A percentile compares a stretch with the other conserved stretches of the same genome.
Evolutionary conservation across 2,329 filamentous ascomycete genomes (phyloP).

Genomic region (Apiospora malaysiana): DNA sequence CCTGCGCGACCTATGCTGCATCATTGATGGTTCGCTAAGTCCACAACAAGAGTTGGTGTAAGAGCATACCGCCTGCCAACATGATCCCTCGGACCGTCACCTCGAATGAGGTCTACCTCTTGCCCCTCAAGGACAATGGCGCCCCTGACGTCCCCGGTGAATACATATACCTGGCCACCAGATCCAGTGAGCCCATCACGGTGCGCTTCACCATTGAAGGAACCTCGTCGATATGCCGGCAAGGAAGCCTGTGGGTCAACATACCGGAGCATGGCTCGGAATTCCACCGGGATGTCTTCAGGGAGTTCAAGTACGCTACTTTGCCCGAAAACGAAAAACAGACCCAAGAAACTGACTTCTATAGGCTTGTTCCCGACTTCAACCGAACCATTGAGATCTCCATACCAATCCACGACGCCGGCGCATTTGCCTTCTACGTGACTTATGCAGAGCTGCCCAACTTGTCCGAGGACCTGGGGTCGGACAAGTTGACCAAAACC

Average conservation of each 20-base stretch:
- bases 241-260: conserved; percentile 97
- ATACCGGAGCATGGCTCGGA: conserved; percentile 77
- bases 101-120: conserved; percentile 79
- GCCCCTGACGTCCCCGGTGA: conserved; percentile 86
- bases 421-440: conserved; percentile 93
- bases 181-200: conserved; percentile 74
- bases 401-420: conserved; percentile 80
- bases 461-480: conserved; percentile 64
- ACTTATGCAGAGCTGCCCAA: conserved; percentile 88
- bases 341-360: conserved; percentile 22
- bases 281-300: conserved; percentile 81
- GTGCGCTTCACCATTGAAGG: conserved; percentile 92
- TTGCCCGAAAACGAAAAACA: background rate
- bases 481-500: conserved; percentile 52
- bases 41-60: background rate
- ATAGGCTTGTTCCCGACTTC: conserved; percentile 87
- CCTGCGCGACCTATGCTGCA: background rate
- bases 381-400: conserved; percentile 90
- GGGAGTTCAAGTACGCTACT: conserved; percentile 80
- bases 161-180: conserved; percentile 89
- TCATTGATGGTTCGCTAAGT: conserved; percentile 3
- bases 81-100: conserved; percentile 68
- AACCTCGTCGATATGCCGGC: conserved; percentile 91
- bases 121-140: conserved; percentile 91
- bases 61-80: conserved; percentile 1